phyloP scores from a whole-genome alignment of 192 early-diverging fungal species.

The Tieghemiomyces parasiticus region DNA sequence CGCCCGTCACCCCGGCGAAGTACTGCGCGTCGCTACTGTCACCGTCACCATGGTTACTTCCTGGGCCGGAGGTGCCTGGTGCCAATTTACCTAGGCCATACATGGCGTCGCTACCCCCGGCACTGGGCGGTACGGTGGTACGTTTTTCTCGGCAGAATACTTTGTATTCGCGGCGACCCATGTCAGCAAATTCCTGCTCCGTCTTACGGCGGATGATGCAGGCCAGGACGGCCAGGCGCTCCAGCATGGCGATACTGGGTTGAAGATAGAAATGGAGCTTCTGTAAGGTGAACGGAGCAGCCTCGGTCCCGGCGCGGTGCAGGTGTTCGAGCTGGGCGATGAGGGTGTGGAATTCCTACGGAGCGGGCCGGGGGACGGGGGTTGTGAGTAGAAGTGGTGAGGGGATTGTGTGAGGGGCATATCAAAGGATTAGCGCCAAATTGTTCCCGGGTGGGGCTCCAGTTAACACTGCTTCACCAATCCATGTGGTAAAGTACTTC shows the following conservation, averaged over 20 bases:
- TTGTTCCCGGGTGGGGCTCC: too few relatives aligned
- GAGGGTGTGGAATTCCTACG: conserved; percentile 69
- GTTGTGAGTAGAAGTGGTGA: too few relatives aligned
- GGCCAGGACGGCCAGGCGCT: conserved; percentile 33
- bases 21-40: neutral
- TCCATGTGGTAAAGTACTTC: too few relatives aligned
- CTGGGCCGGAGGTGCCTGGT: too few relatives aligned
- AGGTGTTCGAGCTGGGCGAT: conserved; percentile 86
- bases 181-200: conserved; percentile 31
- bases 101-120: too few relatives aligned
- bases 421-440: too few relatives aligned
- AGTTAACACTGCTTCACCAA: too few relatives aligned
- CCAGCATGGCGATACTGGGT: conserved; percentile 48
- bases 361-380: too few relatives aligned
- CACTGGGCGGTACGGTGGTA: neutral
- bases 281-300: conserved; percentile 65
- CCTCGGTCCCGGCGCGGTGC: conserved; percentile 36
- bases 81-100: neutral
- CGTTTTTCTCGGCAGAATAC: conserved; percentile 13
- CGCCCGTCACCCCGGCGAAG: neutral
- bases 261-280: conserved; percentile 82
- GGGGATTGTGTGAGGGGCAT: too few relatives aligned
- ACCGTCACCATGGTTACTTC: neutral
- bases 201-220: conserved; percentile 21
- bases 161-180: conserved; percentile 26